Percentiles rank a stretch among this genome's conserved stretches.
Evolutionary conservation across 176 grass and related monocot genomes (phyloP).

Genomic region (Avena insularis): DNA sequence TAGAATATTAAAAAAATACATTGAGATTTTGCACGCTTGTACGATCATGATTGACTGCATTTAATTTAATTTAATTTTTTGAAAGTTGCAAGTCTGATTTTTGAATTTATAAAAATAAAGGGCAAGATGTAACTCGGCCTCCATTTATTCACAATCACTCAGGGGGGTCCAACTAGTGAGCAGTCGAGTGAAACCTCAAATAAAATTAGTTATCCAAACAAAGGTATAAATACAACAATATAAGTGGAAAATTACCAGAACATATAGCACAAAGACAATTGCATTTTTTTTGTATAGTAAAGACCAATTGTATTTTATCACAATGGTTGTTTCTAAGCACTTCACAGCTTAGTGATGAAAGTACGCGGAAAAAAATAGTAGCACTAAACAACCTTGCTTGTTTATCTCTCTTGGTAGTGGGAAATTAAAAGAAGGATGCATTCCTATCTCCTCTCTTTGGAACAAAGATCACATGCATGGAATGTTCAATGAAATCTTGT

Average conservation of each 20-base stretch:
- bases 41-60: too few species aligned
- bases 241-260: background rate
- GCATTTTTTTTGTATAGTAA: too few species aligned
- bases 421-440: slow-evolving; percentile 26
- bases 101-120: too few species aligned
- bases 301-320: background rate
- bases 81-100: too few species aligned
- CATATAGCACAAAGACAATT: background rate
- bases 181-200: background rate
- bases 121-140: too few species aligned
- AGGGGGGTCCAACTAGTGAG: too few species aligned
- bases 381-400: background rate
- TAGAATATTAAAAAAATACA: too few species aligned
- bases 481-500: slow-evolving; percentile 43
- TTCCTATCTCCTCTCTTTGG: slow-evolving; percentile 40
- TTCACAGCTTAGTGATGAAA: background rate
- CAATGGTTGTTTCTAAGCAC: background rate
- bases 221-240: background rate
- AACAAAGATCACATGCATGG: slow-evolving; percentile 39
- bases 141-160: too few species aligned
- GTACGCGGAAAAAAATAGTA: background rate
- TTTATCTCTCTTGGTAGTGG: slow-evolving; percentile 30
- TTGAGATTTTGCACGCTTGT: too few species aligned
- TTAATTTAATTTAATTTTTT: too few species aligned
- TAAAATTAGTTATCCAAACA: background rate